Evolutionary conservation across 2,329 filamentous ascomycete species (phyloP).

Genomic region (Colletotrichum cereale): DNA sequence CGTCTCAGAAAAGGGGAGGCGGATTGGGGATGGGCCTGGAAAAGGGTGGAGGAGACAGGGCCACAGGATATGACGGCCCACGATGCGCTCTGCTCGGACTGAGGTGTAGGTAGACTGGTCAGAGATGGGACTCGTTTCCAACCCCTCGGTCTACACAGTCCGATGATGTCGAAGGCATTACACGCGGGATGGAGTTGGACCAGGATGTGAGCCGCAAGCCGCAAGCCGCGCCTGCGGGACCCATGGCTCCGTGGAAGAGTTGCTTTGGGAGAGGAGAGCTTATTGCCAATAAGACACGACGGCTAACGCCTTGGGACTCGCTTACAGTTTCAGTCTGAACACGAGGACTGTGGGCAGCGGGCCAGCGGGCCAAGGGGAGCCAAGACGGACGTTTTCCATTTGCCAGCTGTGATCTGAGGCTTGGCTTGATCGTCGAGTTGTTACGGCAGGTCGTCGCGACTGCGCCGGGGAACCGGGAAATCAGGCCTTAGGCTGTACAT

Average conservation of each 20-base stretch:
- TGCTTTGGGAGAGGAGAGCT: background rate
- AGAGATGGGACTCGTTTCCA: slow-evolving; percentile 27
- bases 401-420: slow-evolving; percentile 25
- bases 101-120: slow-evolving; percentile 16
- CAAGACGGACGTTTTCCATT: background rate
- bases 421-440: slow-evolving; percentile 31
- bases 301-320: slow-evolving; percentile 11
- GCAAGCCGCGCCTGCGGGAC: background rate
- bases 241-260: background rate
- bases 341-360: slow-evolving; percentile 5
- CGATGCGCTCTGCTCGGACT: slow-evolving; percentile 26
- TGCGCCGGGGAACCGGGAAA: background rate
- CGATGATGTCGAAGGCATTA: slow-evolving; percentile 12
- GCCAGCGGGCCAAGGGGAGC: too few relatives aligned
- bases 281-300: slow-evolving; percentile 11
- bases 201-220: slow-evolving; percentile 21
- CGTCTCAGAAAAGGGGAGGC: slow-evolving; percentile 30
- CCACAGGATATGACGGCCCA: slow-evolving; percentile 27
- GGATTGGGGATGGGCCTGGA: slow-evolving; percentile 25
- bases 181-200: slow-evolving; percentile 7
- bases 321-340: slow-evolving; percentile 35
- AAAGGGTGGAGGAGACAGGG: slow-evolving; percentile 23
- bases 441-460: slow-evolving; percentile 36
- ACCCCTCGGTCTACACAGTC: background rate
- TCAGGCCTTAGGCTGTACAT: background rate